A percentile compares a stretch with the other conserved stretches of the same genome.
These are phyloP conservation scores for Mallotus japonicus DNA, from an alignment of 441 rosid genomes.

Conservation along the genomic window DNA sequence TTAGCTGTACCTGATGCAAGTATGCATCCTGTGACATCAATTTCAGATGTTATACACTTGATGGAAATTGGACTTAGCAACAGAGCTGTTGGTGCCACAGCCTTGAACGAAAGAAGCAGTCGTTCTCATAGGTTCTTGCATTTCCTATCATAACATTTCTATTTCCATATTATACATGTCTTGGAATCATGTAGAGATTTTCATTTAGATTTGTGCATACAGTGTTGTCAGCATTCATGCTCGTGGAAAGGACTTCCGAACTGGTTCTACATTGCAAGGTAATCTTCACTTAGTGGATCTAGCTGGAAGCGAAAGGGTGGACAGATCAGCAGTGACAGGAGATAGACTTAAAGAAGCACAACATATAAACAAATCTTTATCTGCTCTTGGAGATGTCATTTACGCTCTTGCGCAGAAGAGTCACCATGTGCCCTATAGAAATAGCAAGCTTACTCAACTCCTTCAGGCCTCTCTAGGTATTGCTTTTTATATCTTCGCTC, in stretches of 20 bases:
- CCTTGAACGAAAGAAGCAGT: conserved; percentile 94
- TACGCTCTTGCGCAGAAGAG: conserved; percentile 86
- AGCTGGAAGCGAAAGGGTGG: conserved; percentile 95
- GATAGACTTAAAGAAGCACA: conserved; percentile 92
- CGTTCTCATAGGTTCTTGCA: conserved; percentile 77
- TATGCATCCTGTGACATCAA: conserved; percentile 75
- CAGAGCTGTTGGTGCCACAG: conserved; percentile 90
- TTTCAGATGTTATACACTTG: conserved; percentile 74
- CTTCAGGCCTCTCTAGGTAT: conserved; percentile 94
- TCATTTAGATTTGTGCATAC: conserved; percentile 27
- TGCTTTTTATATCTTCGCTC: neutral
- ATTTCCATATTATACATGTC: neutral
- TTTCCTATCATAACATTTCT: conserved; percentile 7
- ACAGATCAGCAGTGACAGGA: conserved; percentile 92
- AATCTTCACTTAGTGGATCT: conserved; percentile 88
- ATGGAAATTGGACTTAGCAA: conserved; percentile 81
- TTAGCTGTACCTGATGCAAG: conserved; percentile 95
- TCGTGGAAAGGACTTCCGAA: conserved; percentile 67
- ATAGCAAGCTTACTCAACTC: conserved; percentile 98
- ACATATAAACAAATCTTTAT: conserved; percentile 88
- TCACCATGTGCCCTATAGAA: conserved; percentile 86
- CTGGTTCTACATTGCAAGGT: conserved; percentile 65
- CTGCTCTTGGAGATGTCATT: conserved; percentile 95
- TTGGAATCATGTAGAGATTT: neutral
- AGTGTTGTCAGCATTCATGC: conserved; percentile 88